Base-by-base conservation (phyloP, 768 basidiomycete genomes). In the Chalciporus chontae region DNA sequence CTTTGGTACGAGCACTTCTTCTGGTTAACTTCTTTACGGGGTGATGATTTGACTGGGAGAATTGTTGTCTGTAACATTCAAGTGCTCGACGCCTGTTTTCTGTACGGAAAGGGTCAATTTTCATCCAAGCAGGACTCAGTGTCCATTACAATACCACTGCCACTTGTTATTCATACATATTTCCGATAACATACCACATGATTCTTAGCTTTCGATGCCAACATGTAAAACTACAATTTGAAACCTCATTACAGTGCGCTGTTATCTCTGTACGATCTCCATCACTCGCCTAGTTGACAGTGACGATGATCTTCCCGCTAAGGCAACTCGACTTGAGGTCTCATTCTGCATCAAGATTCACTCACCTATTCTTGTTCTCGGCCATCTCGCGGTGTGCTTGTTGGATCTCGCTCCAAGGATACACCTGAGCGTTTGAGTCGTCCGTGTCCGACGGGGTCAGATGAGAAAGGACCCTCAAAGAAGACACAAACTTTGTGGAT, bases 381-480 rank as follows among this genome's bases (percentile, higher is more conserved):
- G 87, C 83, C 86, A 97, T 93, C 69, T 90, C 90, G 52, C 76
- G 74, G 54, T 92, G 90, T 2, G 92, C 93, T 26, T 79, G 78
- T 58, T 81, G 80, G 44, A 95, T 89, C 44, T 89, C 75, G 11
- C 77, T 76, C 90, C 88, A 92, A 2, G 81, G 75, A 69, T 85
- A 94, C 15, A 90, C 82, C 88, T 91, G 52, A 36, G 9, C 41
- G 51, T 31, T 38, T 45, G 40, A 32, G 24, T 32, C 9, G 11
- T 53, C 54, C 54, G 52, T 58, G 17, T 26, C 43, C 43, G 43
- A 47, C 53, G 56, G 34, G 58, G 23, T 47, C 39, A 51, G 19
- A 39, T 39, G 36, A 49, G 48, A 57, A 49, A 34, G 32, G 0
- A 53, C 17, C 45, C 56, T 29, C 38, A 41, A 54, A 37, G 48